A percentile compares a stretch with the other conserved stretches of the same genome.
These are phyloP conservation scores for Euphorbia corollata DNA, from an alignment of 441 rosid species.

Conservation along the genomic window DNA sequence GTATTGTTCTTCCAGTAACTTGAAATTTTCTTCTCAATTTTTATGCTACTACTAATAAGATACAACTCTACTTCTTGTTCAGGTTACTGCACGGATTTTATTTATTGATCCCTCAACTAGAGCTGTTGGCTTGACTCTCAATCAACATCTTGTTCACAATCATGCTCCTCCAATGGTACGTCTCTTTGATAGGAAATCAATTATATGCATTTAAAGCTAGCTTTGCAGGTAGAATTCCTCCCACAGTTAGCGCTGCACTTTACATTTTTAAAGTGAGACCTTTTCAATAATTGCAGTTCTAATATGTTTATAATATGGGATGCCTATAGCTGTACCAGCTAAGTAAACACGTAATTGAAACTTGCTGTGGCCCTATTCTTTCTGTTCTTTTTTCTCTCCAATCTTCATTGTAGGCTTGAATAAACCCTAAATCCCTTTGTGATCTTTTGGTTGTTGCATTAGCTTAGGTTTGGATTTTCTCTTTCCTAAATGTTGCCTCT, in stretches of 20 bases:
- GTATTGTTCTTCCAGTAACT: background rate
- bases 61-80: conserved; percentile 22
- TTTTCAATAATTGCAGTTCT: background rate
- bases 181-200: conserved; percentile 1
- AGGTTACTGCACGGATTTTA: conserved; percentile 90
- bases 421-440: background rate
- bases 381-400: conserved; percentile 1
- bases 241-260: background rate
- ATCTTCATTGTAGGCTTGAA: conserved; percentile 1
- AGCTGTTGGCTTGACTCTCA: conserved; percentile 92
- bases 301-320: conserved; percentile 1
- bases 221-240: background rate
- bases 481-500: background rate
- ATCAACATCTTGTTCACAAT: conserved; percentile 71
- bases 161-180: conserved; percentile 76
- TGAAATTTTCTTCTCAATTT: background rate
- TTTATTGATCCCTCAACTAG: conserved; percentile 90
- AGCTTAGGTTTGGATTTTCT: background rate
- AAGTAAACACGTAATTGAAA: background rate
- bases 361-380: background rate
- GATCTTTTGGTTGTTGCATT: background rate
- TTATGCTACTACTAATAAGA: conserved; percentile 3
- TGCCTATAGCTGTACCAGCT: background rate
- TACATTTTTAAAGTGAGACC: background rate
- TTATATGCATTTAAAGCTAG: background rate